Conservation (phyloP, 371 early-diverging fungal genomes). For the Batkoa obscura region DNA sequence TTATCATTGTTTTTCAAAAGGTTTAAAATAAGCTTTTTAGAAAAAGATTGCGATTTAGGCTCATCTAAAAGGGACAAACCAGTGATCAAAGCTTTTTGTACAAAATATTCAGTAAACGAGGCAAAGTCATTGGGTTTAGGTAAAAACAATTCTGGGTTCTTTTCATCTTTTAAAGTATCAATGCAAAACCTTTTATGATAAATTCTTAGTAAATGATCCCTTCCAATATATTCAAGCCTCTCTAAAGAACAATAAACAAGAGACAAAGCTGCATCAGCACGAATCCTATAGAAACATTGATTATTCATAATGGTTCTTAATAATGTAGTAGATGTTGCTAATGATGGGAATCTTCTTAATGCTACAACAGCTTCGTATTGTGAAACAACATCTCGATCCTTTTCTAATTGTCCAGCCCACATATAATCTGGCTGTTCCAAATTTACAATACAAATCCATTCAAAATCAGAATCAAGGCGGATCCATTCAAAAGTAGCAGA, state of each 20-base stretch:
- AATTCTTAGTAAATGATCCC: conserved; percentile 50
- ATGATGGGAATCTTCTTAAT: conserved; percentile 36
- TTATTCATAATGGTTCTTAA: conserved; percentile 60
- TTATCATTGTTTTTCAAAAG: conserved; percentile 81
- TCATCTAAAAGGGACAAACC: conserved; percentile 25
- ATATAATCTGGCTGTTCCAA: conserved; percentile 90
- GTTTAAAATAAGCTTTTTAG: conserved; percentile 27
- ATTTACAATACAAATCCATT: conserved; percentile 76
- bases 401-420: conserved; percentile 87
- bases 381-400: conserved; percentile 89
- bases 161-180: conserved; percentile 3
- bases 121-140: conserved; percentile 77
- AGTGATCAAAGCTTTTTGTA: conserved; percentile 66
- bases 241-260: conserved; percentile 50
- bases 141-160: conserved; percentile 16
- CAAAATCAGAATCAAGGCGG: conserved; percentile 86
- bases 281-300: conserved; percentile 76
- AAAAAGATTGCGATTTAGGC: conserved; percentile 38
- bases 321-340: conserved; percentile 48
- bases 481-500: conserved; percentile 88
- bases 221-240: conserved; percentile 40
- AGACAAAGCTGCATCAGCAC: conserved; percentile 80
- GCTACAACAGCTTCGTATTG: conserved; percentile 76
- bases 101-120: conserved; percentile 64
- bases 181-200: conserved; percentile 58